These are phyloP conservation scores for Fistulifera solaris DNA, from an alignment of 108 stramenopile species.

Conservation along the genomic window DNA sequence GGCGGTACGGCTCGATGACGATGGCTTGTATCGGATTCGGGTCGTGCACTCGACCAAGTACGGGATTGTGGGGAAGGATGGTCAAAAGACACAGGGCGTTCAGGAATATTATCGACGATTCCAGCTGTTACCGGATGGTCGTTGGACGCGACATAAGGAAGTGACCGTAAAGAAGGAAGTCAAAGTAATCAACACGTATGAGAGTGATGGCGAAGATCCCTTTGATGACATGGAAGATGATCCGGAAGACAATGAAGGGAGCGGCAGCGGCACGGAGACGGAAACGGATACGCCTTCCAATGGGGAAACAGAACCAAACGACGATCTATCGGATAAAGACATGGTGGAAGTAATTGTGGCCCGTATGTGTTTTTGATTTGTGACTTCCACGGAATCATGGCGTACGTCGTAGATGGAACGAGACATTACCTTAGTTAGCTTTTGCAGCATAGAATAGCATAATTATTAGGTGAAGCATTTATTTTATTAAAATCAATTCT, in stretches of 20 bases:
- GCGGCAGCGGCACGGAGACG: conserved; percentile 3
- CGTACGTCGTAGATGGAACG: too few species aligned
- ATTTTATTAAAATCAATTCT: too few species aligned
- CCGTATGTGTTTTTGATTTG: conserved; percentile 15
- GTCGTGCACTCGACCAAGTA: conserved; percentile 25
- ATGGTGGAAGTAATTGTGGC: conserved; percentile 18
- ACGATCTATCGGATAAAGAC: conserved; percentile 8
- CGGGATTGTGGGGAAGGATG: conserved; percentile 10
- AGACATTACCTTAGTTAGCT: too few species aligned
- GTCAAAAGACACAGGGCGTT: conserved; percentile 11
- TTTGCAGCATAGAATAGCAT: too few species aligned
- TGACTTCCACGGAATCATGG: not conserved
- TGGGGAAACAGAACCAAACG: not conserved
- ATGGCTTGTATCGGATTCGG: conserved; percentile 16
- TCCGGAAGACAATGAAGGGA: not conserved
- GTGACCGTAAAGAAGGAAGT: not conserved
- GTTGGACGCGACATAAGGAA: conserved; percentile 10
- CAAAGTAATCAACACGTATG: not conserved
- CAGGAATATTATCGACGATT: conserved; percentile 20
- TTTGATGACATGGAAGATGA: conserved; percentile 4
- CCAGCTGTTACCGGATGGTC: conserved; percentile 4
- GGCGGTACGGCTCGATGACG: conserved; percentile 2
- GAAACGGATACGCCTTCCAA: not conserved
- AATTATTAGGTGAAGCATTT: too few species aligned
- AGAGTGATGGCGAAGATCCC: not conserved